Conservation (phyloP, 441 rosid species). For the Populus hybrid region DNA sequence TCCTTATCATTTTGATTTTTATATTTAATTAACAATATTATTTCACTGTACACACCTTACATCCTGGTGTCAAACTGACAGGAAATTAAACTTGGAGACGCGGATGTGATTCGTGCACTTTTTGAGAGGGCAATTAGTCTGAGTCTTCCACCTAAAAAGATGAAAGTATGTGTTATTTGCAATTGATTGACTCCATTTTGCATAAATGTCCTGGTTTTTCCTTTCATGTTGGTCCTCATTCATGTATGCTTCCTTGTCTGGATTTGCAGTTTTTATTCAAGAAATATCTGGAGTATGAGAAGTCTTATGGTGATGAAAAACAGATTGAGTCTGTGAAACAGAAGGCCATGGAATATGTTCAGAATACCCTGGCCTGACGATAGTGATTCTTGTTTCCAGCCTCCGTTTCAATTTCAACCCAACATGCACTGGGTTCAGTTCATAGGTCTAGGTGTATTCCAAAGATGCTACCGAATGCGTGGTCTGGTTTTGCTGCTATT, state of each 20-base stretch:
- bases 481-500: not conserved
- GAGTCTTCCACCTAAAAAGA: slow-evolving; percentile 85
- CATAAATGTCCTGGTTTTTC: slow-evolving; percentile 3
- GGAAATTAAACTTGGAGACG: slow-evolving; percentile 83
- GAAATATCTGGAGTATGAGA: slow-evolving; percentile 81
- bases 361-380: slow-evolving; percentile 41
- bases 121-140: slow-evolving; percentile 89
- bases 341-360: slow-evolving; percentile 84
- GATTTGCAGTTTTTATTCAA: slow-evolving; percentile 79
- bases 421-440: not conserved
- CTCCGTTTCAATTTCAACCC: not conserved
- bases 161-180: slow-evolving; percentile 48
- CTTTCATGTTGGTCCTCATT: slow-evolving; percentile 11
- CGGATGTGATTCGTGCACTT: slow-evolving; percentile 57
- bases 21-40: not conserved
- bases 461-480: not conserved
- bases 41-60: slow-evolving; percentile 1
- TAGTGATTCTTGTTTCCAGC: not conserved
- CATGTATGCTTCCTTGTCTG: not conserved
- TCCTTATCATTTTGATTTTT: not conserved
- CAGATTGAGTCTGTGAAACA: slow-evolving; percentile 61
- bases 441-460: not conserved
- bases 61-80: slow-evolving; percentile 24
- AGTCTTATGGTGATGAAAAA: slow-evolving; percentile 57
- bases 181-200: not conserved